Conservation (phyloP, 495 filamentous ascomycete genomes). For the Daldinia bambusicola region DNA sequence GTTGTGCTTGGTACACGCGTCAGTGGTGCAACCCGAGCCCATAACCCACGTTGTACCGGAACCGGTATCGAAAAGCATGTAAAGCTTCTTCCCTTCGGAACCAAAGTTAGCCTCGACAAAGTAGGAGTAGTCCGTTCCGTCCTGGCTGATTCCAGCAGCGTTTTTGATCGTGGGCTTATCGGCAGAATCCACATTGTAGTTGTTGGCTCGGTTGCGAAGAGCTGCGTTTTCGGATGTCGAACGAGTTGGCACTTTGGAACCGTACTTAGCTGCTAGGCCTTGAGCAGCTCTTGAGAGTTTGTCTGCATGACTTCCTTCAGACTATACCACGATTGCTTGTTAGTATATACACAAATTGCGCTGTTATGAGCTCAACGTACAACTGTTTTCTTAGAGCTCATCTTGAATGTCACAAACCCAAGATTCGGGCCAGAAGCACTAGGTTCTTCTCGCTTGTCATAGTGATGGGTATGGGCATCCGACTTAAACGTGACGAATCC, state of each 20-base stretch:
- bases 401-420: constrained; percentile 46
- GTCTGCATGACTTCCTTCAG: constrained; percentile 23
- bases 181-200: constrained; percentile 67
- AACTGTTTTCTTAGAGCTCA: constrained; percentile 34
- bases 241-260: constrained; percentile 23
- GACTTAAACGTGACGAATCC: background rate
- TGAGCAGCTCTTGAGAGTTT: constrained; percentile 33
- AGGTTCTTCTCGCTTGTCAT: background rate
- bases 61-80: constrained; percentile 83
- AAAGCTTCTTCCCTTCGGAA: constrained; percentile 68
- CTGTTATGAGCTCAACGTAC: constrained; percentile 31
- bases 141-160: constrained; percentile 74
- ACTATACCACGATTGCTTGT: constrained; percentile 13
- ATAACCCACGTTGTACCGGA: constrained; percentile 84
- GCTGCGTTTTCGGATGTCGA: constrained; percentile 16
- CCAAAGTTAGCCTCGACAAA: constrained; percentile 76
- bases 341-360: constrained; percentile 16
- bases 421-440: background rate
- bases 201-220: constrained; percentile 54
- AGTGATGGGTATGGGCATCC: background rate
- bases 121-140: constrained; percentile 82
- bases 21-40: constrained; percentile 67
- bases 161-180: constrained; percentile 62
- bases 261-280: constrained; percentile 29
- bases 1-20: constrained; percentile 71